These are phyloP conservation scores for Prunus kanzakura DNA, from an alignment of 306 rosid species.

Conservation along the genomic window DNA sequence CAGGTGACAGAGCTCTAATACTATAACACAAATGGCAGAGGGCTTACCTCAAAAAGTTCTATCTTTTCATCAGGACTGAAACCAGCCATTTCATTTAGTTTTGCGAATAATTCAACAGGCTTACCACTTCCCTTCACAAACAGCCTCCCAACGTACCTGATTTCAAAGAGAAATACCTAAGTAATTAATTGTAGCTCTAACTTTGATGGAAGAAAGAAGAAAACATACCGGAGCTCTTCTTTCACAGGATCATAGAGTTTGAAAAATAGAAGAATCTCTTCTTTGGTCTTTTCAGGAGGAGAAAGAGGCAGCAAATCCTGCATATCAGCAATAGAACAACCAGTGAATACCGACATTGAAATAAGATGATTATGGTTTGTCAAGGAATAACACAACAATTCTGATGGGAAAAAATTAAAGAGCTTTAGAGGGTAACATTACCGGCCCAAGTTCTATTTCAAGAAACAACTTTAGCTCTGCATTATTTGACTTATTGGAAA, in stretches of 20 bases:
- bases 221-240: conserved; percentile 66
- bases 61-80: conserved; percentile 73
- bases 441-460: conserved; percentile 72
- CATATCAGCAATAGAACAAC: conserved; percentile 13
- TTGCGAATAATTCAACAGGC: conserved; percentile 56
- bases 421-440: conserved; percentile 26
- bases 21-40: neutral
- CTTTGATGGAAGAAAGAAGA: neutral
- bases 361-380: conserved; percentile 9
- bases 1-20: neutral
- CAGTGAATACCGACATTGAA: neutral
- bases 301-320: conserved; percentile 64
- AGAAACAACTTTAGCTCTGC: conserved; percentile 69
- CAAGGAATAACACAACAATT: neutral
- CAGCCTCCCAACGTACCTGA: conserved; percentile 75
- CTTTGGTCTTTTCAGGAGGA: conserved; percentile 68
- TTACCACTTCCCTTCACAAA: conserved; percentile 62
- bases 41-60: conserved; percentile 71
- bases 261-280: conserved; percentile 74
- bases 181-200: neutral
- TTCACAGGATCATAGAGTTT: conserved; percentile 80
- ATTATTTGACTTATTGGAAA: conserved; percentile 60
- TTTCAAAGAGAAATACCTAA: conserved; percentile 19
- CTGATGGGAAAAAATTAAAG: neutral
- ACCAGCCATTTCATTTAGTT: conserved; percentile 71